phyloP scores from a whole-genome alignment of 176 grass and related monocot species.

The Eleusine indica region DNA sequence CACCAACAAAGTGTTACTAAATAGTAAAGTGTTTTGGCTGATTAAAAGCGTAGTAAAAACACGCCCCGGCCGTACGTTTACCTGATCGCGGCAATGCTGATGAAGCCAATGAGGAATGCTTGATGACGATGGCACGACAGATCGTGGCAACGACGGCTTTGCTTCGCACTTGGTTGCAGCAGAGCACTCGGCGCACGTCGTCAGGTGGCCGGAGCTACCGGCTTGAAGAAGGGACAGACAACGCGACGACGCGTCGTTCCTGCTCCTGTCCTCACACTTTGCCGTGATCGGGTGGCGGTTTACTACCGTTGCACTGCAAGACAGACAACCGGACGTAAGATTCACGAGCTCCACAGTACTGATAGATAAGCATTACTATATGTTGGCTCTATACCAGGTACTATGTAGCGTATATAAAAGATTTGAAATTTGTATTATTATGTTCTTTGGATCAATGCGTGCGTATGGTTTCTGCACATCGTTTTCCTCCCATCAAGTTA shows the following conservation, averaged over 20 bases:
- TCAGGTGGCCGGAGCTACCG: constrained; percentile 15
- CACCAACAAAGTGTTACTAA: neutral
- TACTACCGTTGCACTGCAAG: constrained; percentile 31
- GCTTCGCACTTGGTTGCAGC: neutral
- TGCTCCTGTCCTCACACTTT: neutral
- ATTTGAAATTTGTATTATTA: too few species aligned
- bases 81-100: constrained; percentile 55
- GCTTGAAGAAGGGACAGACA: constrained; percentile 44
- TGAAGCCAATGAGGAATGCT: constrained; percentile 71
- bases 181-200: constrained; percentile 20
- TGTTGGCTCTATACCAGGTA: constrained; percentile 13
- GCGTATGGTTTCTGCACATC: neutral
- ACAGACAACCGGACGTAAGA: constrained; percentile 4
- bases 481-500: neutral
- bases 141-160: neutral
- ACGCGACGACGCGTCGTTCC: constrained; percentile 26
- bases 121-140: constrained; percentile 32
- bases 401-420: neutral
- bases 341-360: neutral
- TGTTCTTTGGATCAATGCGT: too few species aligned
- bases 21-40: neutral
- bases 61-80: neutral
- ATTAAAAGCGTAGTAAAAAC: neutral
- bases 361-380: neutral
- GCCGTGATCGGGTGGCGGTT: constrained; percentile 19